phyloP scores from a whole-genome alignment of 306 rosid species.

The Medicago ruthenica region DNA sequence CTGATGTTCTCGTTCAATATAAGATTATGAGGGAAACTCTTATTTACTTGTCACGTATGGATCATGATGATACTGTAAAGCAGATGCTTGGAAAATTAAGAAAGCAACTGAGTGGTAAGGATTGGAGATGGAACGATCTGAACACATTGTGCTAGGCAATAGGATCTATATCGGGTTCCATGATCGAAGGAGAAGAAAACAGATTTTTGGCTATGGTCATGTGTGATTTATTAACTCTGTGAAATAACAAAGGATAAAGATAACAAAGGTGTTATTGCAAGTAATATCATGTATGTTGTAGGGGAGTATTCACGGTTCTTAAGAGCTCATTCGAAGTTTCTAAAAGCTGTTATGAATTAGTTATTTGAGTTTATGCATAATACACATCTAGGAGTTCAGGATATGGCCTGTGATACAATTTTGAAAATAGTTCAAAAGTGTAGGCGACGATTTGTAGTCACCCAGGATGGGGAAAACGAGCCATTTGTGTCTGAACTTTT shows the following conservation, averaged over 20 bases:
- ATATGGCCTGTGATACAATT: slow-evolving; percentile 98
- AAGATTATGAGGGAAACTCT: slow-evolving; percentile 99
- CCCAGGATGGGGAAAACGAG: slow-evolving; percentile 93
- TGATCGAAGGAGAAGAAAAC: slow-evolving; percentile 96
- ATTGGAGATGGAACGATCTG: slow-evolving; percentile 96
- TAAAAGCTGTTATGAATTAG: slow-evolving; percentile 92
- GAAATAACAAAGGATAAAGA: slow-evolving; percentile 97
- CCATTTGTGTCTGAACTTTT: slow-evolving; percentile 95
- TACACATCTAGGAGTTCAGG: slow-evolving; percentile 99
- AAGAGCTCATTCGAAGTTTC: slow-evolving; percentile 96
- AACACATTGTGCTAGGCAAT: slow-evolving; percentile 98
- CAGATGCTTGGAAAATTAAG: slow-evolving; percentile 94
- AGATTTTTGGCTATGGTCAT: slow-evolving; percentile 98
- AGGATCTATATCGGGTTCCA: slow-evolving; percentile 98
- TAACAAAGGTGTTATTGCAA: slow-evolving; percentile 97
- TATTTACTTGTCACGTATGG: slow-evolving; percentile 91
- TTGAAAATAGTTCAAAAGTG: slow-evolving; percentile 93
- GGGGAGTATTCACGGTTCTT: slow-evolving; percentile 96
- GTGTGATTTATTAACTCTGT: slow-evolving; percentile 87
- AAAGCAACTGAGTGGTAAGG: slow-evolving; percentile 85
- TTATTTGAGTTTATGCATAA: slow-evolving; percentile 99
- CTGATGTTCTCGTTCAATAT: slow-evolving; percentile 96
- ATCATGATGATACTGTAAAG: slow-evolving; percentile 91
- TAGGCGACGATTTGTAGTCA: slow-evolving; percentile 84
- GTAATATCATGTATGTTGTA: slow-evolving; percentile 97